Percentiles rank a stretch among this genome's conserved stretches.
These are phyloP conservation scores for Tricholoma saponaceum DNA, from an alignment of 768 basidiomycete genomes.

Conservation along the genomic window DNA sequence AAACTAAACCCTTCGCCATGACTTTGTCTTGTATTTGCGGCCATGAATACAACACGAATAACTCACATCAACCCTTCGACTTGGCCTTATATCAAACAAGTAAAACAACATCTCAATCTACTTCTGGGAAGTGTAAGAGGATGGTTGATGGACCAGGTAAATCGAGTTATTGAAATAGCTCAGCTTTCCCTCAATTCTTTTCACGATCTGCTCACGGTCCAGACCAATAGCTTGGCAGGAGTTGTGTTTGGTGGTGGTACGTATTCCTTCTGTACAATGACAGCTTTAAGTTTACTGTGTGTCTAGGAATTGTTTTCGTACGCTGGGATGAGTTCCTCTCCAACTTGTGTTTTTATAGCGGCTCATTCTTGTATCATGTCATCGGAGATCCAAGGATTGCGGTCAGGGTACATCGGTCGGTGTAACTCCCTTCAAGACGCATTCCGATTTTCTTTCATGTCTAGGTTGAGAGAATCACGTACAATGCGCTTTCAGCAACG, in stretches of 20 bases:
- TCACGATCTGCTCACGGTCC: constrained; percentile 32
- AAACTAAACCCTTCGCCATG: no score
- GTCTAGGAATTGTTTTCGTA: not conserved
- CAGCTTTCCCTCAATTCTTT: no score
- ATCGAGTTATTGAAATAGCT: no score
- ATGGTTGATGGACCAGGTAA: no score
- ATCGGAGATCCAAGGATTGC: constrained; percentile 38
- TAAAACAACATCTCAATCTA: no score
- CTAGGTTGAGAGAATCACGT: constrained; percentile 42
- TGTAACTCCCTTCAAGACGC: not conserved
- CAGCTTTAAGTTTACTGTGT: not conserved
- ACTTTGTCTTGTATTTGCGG: no score
- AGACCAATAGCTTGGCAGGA: constrained; percentile 40
- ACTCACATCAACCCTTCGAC: no score
- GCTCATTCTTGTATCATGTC: constrained; percentile 52
- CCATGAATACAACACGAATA: no score
- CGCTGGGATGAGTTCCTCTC: no score
- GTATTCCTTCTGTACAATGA: constrained; percentile 9
- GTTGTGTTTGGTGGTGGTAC: constrained; percentile 48
- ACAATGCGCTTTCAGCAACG: constrained; percentile 46
- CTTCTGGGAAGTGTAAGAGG: no score
- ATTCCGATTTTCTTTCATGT: no score
- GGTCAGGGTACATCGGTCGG: constrained; percentile 14
- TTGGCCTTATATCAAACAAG: no score
- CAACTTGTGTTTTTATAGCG: constrained; percentile 25